phyloP scores from a whole-genome alignment of 495 filamentous ascomycete species.

The Daldinia grandis region DNA sequence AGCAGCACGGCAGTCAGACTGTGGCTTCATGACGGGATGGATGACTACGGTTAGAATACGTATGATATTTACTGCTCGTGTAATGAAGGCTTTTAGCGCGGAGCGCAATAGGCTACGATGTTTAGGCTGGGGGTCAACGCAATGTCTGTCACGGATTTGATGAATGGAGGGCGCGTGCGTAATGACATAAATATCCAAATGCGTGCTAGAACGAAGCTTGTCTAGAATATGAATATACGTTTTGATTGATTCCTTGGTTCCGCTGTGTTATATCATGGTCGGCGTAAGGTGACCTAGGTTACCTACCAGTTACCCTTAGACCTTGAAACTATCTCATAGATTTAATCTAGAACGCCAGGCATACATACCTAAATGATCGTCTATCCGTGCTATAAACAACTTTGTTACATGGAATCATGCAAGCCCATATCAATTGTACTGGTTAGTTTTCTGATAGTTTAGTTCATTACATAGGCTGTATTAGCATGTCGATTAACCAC shows the following conservation, averaged over 20 bases:
- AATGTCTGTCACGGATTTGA: constrained; percentile 5
- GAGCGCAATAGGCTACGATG: constrained; percentile 5
- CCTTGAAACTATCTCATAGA: no score
- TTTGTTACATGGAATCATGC: no score
- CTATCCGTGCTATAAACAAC: no score
- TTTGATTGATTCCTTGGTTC: constrained; percentile 4
- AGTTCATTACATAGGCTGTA: background rate
- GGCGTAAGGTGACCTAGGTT: no score
- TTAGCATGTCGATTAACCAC: background rate
- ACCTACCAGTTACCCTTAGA: no score
- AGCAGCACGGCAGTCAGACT: constrained; percentile 25
- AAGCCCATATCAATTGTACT: background rate
- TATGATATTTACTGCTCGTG: background rate
- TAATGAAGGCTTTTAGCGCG: constrained; percentile 3
- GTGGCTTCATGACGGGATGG: constrained; percentile 9
- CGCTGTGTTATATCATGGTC: background rate
- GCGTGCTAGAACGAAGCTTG: background rate
- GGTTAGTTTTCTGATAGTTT: background rate
- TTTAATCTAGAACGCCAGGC: no score
- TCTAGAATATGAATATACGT: constrained; percentile 13
- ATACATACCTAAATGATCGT: no score
- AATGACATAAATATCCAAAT: constrained; percentile 24
- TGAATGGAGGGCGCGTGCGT: constrained; percentile 10
- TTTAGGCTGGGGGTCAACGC: background rate
- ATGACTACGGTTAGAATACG: background rate